These are phyloP conservation scores for Nakaseomyces delphensis DNA, from an alignment of 1,139 yeast species.

Conservation along the genomic window DNA sequence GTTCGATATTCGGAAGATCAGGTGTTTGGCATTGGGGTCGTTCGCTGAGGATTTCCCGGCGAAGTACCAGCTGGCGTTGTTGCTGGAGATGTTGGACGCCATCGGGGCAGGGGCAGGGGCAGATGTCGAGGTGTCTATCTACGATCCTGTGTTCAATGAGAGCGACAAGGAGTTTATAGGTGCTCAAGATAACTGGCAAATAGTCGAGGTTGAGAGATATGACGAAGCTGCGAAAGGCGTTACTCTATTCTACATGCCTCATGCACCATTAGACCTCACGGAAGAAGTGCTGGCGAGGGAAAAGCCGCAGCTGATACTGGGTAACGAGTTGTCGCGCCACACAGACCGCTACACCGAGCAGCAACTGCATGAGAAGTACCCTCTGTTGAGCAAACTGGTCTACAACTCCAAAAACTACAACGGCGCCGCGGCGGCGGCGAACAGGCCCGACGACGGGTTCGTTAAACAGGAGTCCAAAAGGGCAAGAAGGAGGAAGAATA, in stretches of 20 bases:
- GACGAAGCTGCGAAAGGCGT: conserved; percentile 13
- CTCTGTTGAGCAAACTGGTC: conserved; percentile 37
- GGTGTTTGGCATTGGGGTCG: conserved; percentile 70
- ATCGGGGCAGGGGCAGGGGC: conserved; percentile 16
- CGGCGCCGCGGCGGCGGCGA: conserved; percentile 1
- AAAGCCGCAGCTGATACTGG: conserved; percentile 37
- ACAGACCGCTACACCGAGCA: conserved; percentile 42
- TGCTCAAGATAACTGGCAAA: conserved; percentile 21
- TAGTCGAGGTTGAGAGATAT: conserved; percentile 16
- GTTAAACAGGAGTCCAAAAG: conserved; percentile 23
- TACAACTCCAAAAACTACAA: conserved; percentile 20
- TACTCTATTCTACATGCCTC: conserved; percentile 56
- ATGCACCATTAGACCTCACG: conserved; percentile 59
- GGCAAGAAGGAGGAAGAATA: conserved; percentile 30
- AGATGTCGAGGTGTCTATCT: conserved; percentile 38
- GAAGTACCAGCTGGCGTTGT: conserved; percentile 53
- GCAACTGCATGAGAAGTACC: conserved; percentile 38
- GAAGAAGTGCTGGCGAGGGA: conserved; percentile 35
- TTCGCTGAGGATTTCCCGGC: conserved; percentile 52
- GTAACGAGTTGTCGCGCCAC: conserved; percentile 44
- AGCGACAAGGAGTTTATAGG: conserved; percentile 37
- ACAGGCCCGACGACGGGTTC: conserved; percentile 25
- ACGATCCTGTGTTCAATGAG: conserved; percentile 54
- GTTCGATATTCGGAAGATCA: conserved; percentile 30
- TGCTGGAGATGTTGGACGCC: conserved; percentile 34